Evolutionary conservation across 2,329 filamentous ascomycete genomes (phyloP).

Genomic region (Stagonosporopsis chrysanthemi): DNA sequence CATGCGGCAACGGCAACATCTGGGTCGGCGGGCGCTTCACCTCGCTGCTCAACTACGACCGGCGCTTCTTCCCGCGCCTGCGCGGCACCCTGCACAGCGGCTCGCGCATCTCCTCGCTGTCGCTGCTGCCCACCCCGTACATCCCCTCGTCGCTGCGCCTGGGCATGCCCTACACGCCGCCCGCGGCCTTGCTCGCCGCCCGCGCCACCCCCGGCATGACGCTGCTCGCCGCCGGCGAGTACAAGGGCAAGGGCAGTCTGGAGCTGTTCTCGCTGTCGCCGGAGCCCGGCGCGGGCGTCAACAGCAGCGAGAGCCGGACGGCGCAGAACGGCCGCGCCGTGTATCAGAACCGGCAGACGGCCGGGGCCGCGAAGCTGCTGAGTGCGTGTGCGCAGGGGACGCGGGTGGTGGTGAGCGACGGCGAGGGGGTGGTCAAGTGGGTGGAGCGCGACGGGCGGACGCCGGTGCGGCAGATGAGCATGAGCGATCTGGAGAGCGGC

Average conservation of each 20-base stretch:
- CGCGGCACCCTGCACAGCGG: slow-evolving; percentile 84
- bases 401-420: slow-evolving; percentile 82
- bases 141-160: slow-evolving; percentile 69
- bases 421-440: slow-evolving; percentile 86
- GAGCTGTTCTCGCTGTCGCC: slow-evolving; percentile 78
- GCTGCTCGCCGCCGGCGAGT: slow-evolving; percentile 1
- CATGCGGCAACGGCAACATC: slow-evolving; percentile 75
- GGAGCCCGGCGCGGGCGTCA: slow-evolving; percentile 38
- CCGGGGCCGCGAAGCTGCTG: slow-evolving; percentile 79
- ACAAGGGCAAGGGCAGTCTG: slow-evolving; percentile 60
- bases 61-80: slow-evolving; percentile 81
- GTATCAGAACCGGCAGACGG: slow-evolving; percentile 77
- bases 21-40: slow-evolving; percentile 90
- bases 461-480: slow-evolving; percentile 63
- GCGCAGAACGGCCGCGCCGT: slow-evolving; percentile 53
- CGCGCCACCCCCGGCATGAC: slow-evolving; percentile 62
- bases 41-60: slow-evolving; percentile 86
- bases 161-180: slow-evolving; percentile 61
- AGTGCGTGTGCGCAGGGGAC: slow-evolving; percentile 83
- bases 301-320: slow-evolving; percentile 39
- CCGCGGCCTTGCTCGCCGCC: slow-evolving; percentile 61
- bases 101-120: slow-evolving; percentile 75
- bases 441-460: slow-evolving; percentile 80
- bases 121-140: slow-evolving; percentile 73
- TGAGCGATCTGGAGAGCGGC: slow-evolving; percentile 55